Evolutionary conservation across 371 early-diverging fungal genomes (phyloP).

Genomic region (Mucor plumbeus): DNA sequence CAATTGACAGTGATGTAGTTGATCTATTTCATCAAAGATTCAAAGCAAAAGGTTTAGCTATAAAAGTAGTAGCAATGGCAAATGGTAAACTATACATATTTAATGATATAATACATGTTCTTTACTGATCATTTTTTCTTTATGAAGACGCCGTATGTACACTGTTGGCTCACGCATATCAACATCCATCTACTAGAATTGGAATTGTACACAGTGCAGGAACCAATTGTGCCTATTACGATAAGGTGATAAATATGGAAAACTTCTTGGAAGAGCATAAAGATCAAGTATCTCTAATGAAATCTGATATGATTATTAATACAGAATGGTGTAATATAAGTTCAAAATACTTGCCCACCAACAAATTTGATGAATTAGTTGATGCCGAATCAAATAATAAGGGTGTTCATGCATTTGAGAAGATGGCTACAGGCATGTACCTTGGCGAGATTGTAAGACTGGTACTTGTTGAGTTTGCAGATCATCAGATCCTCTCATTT

Average conservation of each 20-base stretch:
- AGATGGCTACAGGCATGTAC: conserved; percentile 95
- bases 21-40: conserved; percentile 46
- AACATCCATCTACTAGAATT: conserved; percentile 81
- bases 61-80: conserved; percentile 53
- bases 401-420: conserved; percentile 84
- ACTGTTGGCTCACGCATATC: conserved; percentile 87
- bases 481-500: conserved; percentile 58
- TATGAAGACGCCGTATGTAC: conserved; percentile 88
- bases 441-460: conserved; percentile 91
- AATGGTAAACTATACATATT: conserved; percentile 37
- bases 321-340: conserved; percentile 88
- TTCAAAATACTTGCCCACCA: conserved; percentile 67
- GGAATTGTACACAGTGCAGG: conserved; percentile 95
- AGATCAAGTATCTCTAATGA: conserved; percentile 1
- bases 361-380: conserved; percentile 78
- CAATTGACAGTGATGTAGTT: conserved; percentile 46
- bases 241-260: conserved; percentile 41
- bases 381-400: conserved; percentile 79
- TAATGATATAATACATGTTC: background rate
- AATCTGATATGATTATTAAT: conserved; percentile 85
- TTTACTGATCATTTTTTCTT: background rate
- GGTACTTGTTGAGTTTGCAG: conserved; percentile 74
- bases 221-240: conserved; percentile 91
- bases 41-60: conserved; percentile 42
- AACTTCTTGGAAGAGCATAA: conserved; percentile 21